phyloP scores from a whole-genome alignment of 2,329 filamentous ascomycete genomes.

The Fusarium dlaminii region DNA sequence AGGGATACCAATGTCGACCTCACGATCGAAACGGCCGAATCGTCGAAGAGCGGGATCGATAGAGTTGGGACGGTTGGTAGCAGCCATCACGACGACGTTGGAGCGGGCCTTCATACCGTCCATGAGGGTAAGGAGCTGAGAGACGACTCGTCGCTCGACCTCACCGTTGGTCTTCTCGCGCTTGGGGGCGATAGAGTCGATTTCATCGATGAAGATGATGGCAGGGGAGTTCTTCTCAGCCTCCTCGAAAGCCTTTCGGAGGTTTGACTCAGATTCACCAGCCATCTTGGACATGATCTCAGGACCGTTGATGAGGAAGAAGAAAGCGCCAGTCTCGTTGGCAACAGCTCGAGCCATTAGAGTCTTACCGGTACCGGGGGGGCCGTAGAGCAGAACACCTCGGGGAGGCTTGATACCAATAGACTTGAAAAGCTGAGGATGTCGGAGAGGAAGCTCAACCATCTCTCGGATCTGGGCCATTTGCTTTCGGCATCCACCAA shows the following conservation, averaged over 20 bases:
- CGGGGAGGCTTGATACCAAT: slow-evolving; percentile 99
- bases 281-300: slow-evolving; percentile 99
- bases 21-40: slow-evolving; percentile 98
- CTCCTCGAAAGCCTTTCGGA: slow-evolving; percentile 99
- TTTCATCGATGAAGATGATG: slow-evolving; percentile 99
- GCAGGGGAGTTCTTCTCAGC: slow-evolving; percentile 99
- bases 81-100: slow-evolving; percentile 98
- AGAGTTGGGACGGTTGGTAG: slow-evolving; percentile 98
- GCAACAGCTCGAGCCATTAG: slow-evolving; percentile 98
- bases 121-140: slow-evolving; percentile 96
- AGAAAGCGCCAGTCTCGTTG: slow-evolving; percentile 98
- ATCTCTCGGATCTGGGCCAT: slow-evolving; percentile 99
- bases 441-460: slow-evolving; percentile 94
- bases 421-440: slow-evolving; percentile 99
- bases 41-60: slow-evolving; percentile 97
- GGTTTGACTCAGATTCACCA: slow-evolving; percentile 97
- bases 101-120: slow-evolving; percentile 99
- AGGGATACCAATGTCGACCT: slow-evolving; percentile 97
- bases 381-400: slow-evolving; percentile 95
- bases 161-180: slow-evolving; percentile 99
- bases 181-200: slow-evolving; percentile 98
- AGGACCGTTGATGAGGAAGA: slow-evolving; percentile 99
- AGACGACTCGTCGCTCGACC: slow-evolving; percentile 97
- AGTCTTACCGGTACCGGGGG: slow-evolving; percentile 99
- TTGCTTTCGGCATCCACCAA: slow-evolving; percentile 98